Evolutionary conservation across 768 basidiomycete species (phyloP), one percentile per base, ranked within the genome.

Genomic region (Tricholoma flavovirens): DNA sequence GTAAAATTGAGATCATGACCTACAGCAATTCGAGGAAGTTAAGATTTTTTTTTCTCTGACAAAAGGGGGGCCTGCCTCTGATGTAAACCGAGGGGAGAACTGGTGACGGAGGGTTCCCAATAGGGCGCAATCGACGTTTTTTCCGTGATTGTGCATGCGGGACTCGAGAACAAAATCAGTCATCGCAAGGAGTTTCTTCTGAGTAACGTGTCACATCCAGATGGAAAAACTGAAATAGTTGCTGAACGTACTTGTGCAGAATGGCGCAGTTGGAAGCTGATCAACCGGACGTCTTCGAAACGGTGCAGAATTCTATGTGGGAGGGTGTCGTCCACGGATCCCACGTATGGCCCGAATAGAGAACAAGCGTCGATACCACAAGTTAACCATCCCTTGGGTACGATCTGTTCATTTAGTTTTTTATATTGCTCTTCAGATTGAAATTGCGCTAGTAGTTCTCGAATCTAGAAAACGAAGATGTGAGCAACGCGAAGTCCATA

Each of bases 71-170:
- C 49, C 59, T 66, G 78, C 83, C 68, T 77, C 72, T n/a, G 77
- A 71, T 43, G 68, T 67, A 56, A 83, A 63, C 50, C 82, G 80
- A 12, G 89, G 87, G 26, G 88, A 89, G 64, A 83, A 83, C 62
- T 90, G 88, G 68, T 93, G 87, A 55, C 79, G 81, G 49, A 94
- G 69, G 2, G 90, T 90, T 35, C 88, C 89, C 22, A 82, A 65
- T 36, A 93, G 66, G 55, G 77, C 79, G 14, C 75, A 76, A 9
- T 69, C 62, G 19, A 62, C 66, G 43, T 60, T 61, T 10, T 51
- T 57, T 51, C 63, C 64, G 56, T 64, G 56, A 45, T 64, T 60
- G 51, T 68, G 71, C 61, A 76, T 70, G 55, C 71, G 71, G 38
- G 75, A 73, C 52, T 72, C 69, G 22, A 83, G 60, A 19, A 67